These are phyloP conservation scores for Calonectria honghensis DNA, from an alignment of 2,329 filamentous ascomycete genomes.

Conservation along the genomic window DNA sequence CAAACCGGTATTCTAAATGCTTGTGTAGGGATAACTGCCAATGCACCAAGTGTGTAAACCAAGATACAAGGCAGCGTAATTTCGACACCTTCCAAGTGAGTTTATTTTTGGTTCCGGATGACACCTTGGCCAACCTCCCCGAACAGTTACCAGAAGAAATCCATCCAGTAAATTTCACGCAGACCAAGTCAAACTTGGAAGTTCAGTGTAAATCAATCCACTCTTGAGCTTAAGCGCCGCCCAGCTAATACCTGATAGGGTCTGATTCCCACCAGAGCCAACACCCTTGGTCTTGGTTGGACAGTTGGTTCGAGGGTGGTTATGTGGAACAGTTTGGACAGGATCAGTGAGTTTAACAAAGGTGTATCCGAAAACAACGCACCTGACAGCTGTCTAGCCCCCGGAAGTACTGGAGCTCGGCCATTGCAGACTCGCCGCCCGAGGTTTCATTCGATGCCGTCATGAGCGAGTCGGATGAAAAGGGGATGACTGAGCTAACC, in stretches of 20 bases:
- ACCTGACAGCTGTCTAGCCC: conserved; percentile 30
- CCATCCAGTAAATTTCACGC: conserved; percentile 53
- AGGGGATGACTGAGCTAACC: conserved; percentile 77
- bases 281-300: conserved; percentile 73
- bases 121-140: background rate
- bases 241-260: conserved; percentile 69
- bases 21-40: conserved; percentile 64
- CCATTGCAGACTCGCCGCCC: conserved; percentile 69
- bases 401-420: conserved; percentile 51
- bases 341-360: conserved; percentile 47
- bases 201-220: conserved; percentile 58
- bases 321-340: conserved; percentile 44
- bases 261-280: conserved; percentile 80
- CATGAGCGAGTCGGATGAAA: conserved; percentile 69
- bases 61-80: conserved; percentile 65
- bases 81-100: conserved; percentile 64
- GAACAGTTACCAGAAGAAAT: conserved; percentile 59
- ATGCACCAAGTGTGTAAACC: conserved; percentile 64
- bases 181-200: conserved; percentile 56
- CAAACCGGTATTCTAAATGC: conserved; percentile 38
- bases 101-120: conserved; percentile 3
- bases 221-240: background rate
- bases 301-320: conserved; percentile 47
- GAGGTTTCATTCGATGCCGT: conserved; percentile 76
- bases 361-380: background rate